Evolutionary conservation across 805 yeast species (phyloP), one percentile per base, ranked within the genome.

Genomic region (Cyberlindnera subsufficiens): DNA sequence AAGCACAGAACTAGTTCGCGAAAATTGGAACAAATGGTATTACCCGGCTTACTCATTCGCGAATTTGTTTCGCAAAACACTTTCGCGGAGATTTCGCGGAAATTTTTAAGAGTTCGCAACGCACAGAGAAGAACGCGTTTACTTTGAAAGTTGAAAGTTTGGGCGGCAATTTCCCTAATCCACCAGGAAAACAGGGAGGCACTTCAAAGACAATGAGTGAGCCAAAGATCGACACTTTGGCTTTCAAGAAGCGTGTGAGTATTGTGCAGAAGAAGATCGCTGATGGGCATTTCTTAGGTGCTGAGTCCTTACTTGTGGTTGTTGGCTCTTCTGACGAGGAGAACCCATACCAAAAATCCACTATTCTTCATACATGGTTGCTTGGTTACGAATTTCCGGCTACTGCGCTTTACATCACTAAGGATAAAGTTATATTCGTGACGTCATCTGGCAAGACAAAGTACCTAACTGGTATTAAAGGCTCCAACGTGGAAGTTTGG

Each of bases 301-400:
- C 73, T 20, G 61, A 71, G 37, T 73, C 82, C 8, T 51, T 84
- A 29, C 56, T 88, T 46, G 76, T 86, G 37, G 78, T 86, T 13
- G 82, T 85, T 37, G 98, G 97, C 11, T 85, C 95, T 7, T 71
- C 86, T 35, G 89, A 87, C 59, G 93, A 86, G 46, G 91, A 85
- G 50, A 85, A 88, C 60, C 95, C 96, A 38, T 89, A 87, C 64
- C 88, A 85, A 59, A 87, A 87, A 64, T 82, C 95, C 11, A 81
- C 95, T 1, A 82, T 85, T 36, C 65, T 90, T 37, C 97, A 90
- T 61, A 84, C 80, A 40, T 91, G 98, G 98, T 68, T 91, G 42
- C 67, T 91, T 38, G 96, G 97, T 4, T 91, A 90, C 61, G 98
- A 93, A 61, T 91, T 91, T 59, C 95, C 96, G n/a, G 93, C 93